Evolutionary conservation across 1,284 basidiomycete genomes (phyloP).

Genomic region (Sparassis latifolia): DNA sequence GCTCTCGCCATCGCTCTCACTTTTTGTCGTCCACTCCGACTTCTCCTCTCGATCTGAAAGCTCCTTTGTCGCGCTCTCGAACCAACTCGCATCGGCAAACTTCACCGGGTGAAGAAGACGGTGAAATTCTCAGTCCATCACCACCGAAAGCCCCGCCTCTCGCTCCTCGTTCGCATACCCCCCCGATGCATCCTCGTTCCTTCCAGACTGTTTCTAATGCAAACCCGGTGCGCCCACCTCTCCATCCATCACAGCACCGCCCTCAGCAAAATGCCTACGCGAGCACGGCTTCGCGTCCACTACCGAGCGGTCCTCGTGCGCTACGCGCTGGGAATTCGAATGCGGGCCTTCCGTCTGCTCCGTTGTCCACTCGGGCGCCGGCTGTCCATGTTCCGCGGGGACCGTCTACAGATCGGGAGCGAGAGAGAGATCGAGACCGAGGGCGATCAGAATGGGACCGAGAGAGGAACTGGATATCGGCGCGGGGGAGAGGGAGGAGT

Average conservation of each 20-base stretch:
- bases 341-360: too few species aligned
- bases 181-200: slow-evolving; percentile 42
- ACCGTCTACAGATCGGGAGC: slow-evolving; percentile 26
- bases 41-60: not conserved
- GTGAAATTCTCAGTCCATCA: slow-evolving; percentile 40
- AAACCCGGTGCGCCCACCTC: slow-evolving; percentile 19
- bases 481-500: too few species aligned
- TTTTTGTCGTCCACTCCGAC: too few species aligned
- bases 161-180: slow-evolving; percentile 32
- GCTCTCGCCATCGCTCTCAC: too few species aligned
- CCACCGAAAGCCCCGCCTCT: slow-evolving; percentile 27
- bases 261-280: slow-evolving; percentile 15
- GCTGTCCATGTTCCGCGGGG: slow-evolving; percentile 34
- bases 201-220: slow-evolving; percentile 27
- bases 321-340: slow-evolving; percentile 28
- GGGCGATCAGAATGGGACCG: slow-evolving; percentile 3
- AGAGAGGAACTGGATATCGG: slow-evolving; percentile 5
- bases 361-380: too few species aligned
- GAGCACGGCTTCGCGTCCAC: slow-evolving; percentile 26
- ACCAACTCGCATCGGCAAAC: too few species aligned
- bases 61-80: slow-evolving; percentile 2
- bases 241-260: slow-evolving; percentile 21
- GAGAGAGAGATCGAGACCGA: not conserved
- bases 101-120: too few species aligned
- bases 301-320: slow-evolving; percentile 51